Evolutionary conservation across 2,329 filamentous ascomycete species (phyloP).

Genomic region (Clonostachys solani): DNA sequence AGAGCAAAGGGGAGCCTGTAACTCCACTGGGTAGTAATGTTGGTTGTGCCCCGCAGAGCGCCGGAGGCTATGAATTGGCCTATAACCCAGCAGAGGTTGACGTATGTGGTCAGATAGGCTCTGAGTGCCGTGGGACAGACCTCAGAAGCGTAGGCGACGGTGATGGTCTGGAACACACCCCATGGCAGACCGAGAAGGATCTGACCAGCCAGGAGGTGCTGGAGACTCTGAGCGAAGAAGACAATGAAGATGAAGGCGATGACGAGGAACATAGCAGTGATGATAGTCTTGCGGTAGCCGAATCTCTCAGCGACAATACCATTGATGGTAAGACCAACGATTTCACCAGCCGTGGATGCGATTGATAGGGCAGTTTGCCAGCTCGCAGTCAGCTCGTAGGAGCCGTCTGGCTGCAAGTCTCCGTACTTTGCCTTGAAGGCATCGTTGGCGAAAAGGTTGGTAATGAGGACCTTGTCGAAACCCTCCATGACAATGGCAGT

Average conservation of each 20-base stretch:
- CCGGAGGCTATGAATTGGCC: slow-evolving; percentile 33
- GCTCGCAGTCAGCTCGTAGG: neutral
- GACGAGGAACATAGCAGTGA: slow-evolving; percentile 22
- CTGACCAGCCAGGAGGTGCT: slow-evolving; percentile 20
- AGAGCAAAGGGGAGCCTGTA: slow-evolving; percentile 29
- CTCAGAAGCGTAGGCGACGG: slow-evolving; percentile 28
- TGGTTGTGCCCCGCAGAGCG: slow-evolving; percentile 21
- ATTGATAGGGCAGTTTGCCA: slow-evolving; percentile 36
- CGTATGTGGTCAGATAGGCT: slow-evolving; percentile 16
- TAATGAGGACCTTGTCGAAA: slow-evolving; percentile 12
- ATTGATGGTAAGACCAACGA: slow-evolving; percentile 33
- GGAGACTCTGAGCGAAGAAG: slow-evolving; percentile 24
- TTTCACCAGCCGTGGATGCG: slow-evolving; percentile 25
- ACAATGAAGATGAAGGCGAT: slow-evolving; percentile 26
- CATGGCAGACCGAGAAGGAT: slow-evolving; percentile 27
- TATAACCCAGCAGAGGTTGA: slow-evolving; percentile 6
- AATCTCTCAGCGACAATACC: slow-evolving; percentile 28
- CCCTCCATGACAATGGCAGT: slow-evolving; percentile 3
- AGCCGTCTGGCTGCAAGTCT: neutral
- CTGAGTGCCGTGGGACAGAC: slow-evolving; percentile 19
- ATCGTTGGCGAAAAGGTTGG: slow-evolving; percentile 23
- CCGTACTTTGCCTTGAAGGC: slow-evolving; percentile 21
- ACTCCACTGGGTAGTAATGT: slow-evolving; percentile 17
- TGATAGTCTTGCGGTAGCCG: slow-evolving; percentile 26
- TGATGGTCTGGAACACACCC: slow-evolving; percentile 21